Base-by-base conservation (phyloP, 169 alveolate species). In the Cryptosporidium ubiquitum region DNA sequence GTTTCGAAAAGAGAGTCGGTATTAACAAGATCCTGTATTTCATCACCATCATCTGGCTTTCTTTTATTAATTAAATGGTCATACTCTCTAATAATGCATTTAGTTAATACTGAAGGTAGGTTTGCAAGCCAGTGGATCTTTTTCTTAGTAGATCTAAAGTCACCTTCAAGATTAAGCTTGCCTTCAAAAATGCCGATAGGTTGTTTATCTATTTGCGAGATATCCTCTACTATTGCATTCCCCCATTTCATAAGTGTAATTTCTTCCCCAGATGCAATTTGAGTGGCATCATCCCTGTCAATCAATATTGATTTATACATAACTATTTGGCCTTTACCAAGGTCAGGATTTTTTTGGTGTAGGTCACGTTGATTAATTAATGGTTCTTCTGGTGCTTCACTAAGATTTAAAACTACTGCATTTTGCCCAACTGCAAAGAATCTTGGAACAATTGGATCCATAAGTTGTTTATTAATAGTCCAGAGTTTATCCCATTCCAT, bases 401-500 rank as follows among this genome's bases (percentile, higher is more conserved):
- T 92, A 51, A 96, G 69, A 57, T 57, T 68, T 7, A 94, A 74
- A 14, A 75, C 70, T 7, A 92, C 86, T 26, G 91, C 95, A 61
- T 49, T 94, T 70, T 55, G 74, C 69, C 93, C 96, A 52, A 97
- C 97, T 49, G 99, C 99, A 51, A 96, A 94, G 86, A 91, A 98
- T 86, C 99, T 95, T 49, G 98, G 99, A 23, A 97, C 97, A 20
- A 96, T 92, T 2, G 99, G 98, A 91, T 97, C 99, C 71, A 97
- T 96, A 39, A 94, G 86, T 85, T 96, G 96, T 91, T 97, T 97
- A 93, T 98, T 98, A 70, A 96, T 95, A 7, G 99, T 97, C 99
- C 99, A 98, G 1, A 98, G 93, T 91, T 97, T 98, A 92, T 98
- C 99, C 99, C 99, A 98, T 84, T 98, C 99, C 99, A 98, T 97